Evolutionary conservation across 352 stramenopile genomes (phyloP).

Genomic region (Saprolegnia parasitica): DNA sequence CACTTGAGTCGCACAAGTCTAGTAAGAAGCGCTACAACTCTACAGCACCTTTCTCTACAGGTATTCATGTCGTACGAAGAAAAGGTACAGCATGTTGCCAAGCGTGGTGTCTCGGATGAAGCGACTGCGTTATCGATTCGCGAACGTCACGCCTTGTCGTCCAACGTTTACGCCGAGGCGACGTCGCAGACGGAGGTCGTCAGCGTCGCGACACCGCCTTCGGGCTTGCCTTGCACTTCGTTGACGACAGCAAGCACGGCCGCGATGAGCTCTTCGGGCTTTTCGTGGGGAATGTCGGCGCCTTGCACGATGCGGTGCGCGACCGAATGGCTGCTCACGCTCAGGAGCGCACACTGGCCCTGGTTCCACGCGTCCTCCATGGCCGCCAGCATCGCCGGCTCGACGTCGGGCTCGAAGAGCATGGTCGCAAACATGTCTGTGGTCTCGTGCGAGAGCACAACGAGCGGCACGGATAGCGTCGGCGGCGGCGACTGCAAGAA

Average conservation of each 20-base stretch:
- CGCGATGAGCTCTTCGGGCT: conserved; percentile 51
- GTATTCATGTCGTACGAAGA: no score
- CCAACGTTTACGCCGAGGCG: background rate
- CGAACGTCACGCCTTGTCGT: no score
- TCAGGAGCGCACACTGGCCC: conserved; percentile 46
- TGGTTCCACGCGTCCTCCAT: conserved; percentile 66
- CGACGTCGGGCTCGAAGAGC: conserved; percentile 50
- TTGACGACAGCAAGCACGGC: conserved; percentile 48
- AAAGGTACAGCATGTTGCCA: no score
- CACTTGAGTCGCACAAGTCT: no score
- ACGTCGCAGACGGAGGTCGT: background rate
- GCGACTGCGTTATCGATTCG: no score
- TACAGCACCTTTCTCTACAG: no score
- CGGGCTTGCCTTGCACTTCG: conserved; percentile 5
- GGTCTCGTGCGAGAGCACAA: conserved; percentile 66
- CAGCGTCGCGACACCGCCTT: background rate
- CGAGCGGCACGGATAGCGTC: conserved; percentile 40
- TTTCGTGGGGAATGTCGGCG: conserved; percentile 72
- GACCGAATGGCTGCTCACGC: conserved; percentile 37
- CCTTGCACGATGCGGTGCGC: conserved; percentile 51
- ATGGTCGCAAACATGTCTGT: conserved; percentile 66
- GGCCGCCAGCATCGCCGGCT: conserved; percentile 36
- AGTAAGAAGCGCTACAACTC: no score
- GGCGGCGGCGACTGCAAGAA: conserved; percentile 39
- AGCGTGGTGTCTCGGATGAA: no score